Percentiles rank a stretch among this genome's conserved stretches.
These are phyloP conservation scores for Diplodia intermedia DNA, from an alignment of 2,329 filamentous ascomycete genomes.

Conservation along the genomic window DNA sequence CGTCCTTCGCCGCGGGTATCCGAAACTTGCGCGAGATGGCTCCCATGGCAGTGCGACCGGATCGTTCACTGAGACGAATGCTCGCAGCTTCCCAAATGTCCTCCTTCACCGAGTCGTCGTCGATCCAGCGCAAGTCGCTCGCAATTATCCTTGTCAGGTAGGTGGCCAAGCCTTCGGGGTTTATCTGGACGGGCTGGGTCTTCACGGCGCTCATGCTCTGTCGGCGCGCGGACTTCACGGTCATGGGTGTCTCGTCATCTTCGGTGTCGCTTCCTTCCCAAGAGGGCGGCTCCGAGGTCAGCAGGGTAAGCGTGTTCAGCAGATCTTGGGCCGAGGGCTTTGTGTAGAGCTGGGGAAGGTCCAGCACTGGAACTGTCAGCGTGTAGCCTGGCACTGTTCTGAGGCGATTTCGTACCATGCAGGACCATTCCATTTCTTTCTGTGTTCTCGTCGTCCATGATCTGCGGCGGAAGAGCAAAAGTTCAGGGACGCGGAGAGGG, in stretches of 20 bases:
- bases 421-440: conserved; percentile 21
- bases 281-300: conserved; percentile 71
- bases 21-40: conserved; percentile 67
- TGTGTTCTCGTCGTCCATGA: conserved; percentile 25
- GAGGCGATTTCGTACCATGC: conserved; percentile 26
- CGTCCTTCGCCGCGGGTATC: conserved; percentile 54
- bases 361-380: conserved; percentile 61
- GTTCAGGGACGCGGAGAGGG: conserved; percentile 24
- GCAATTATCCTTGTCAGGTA: conserved; percentile 75
- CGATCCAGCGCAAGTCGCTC: conserved; percentile 72
- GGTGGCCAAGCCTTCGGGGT: conserved; percentile 60
- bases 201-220: conserved; percentile 26
- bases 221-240: conserved; percentile 21
- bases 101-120: conserved; percentile 70
- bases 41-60: conserved; percentile 75
- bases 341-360: conserved; percentile 84
- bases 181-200: conserved; percentile 46
- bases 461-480: conserved; percentile 10
- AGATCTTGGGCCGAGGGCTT: conserved; percentile 72
- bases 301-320: conserved; percentile 67
- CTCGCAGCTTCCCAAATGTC: conserved; percentile 80
- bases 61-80: conserved; percentile 80
- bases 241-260: conserved; percentile 42
- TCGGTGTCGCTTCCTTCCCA: conserved; percentile 63
- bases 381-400: background rate